Percentiles rank a stretch among this genome's conserved stretches.
phyloP scores from a whole-genome alignment of 805 yeast species.

The Metahyphopichia silvanorum region DNA sequence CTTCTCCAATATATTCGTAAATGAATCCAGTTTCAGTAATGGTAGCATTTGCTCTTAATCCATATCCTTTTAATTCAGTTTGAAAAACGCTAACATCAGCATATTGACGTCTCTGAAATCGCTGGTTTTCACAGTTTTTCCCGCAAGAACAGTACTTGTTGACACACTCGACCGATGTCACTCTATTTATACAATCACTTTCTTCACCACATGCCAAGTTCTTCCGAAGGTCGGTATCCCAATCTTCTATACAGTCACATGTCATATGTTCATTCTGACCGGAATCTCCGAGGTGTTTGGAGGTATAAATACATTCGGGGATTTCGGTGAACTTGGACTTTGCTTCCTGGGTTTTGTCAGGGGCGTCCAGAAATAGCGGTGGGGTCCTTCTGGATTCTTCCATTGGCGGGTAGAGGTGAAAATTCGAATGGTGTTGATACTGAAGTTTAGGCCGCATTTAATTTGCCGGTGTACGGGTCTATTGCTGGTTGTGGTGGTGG shows the following conservation, averaged over 20 bases:
- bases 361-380: slow-evolving; percentile 36
- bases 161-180: slow-evolving; percentile 89
- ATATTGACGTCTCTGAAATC: slow-evolving; percentile 77
- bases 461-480: too few relatives aligned
- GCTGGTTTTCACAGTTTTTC: slow-evolving; percentile 73
- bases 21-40: slow-evolving; percentile 68
- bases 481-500: too few relatives aligned
- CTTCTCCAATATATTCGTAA: slow-evolving; percentile 93
- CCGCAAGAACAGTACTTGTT: slow-evolving; percentile 72
- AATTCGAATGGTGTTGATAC: too few relatives aligned
- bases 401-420: too few relatives aligned
- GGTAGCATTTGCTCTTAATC: slow-evolving; percentile 66
- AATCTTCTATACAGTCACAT: slow-evolving; percentile 75
- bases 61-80: slow-evolving; percentile 86
- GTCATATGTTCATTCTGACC: slow-evolving; percentile 83
- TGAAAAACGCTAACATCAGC: slow-evolving; percentile 77
- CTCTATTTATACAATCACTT: slow-evolving; percentile 87
- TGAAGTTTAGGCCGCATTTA: too few relatives aligned
- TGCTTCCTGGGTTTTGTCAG: slow-evolving; percentile 71
- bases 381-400: too few relatives aligned
- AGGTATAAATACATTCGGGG: slow-evolving; percentile 58
- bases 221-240: slow-evolving; percentile 33
- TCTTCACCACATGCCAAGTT: slow-evolving; percentile 78
- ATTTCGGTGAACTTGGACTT: slow-evolving; percentile 52
- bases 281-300: slow-evolving; percentile 61